Base-by-base conservation (phyloP, 1,284 basidiomycete genomes). In the Boletellus deceptivus region DNA sequence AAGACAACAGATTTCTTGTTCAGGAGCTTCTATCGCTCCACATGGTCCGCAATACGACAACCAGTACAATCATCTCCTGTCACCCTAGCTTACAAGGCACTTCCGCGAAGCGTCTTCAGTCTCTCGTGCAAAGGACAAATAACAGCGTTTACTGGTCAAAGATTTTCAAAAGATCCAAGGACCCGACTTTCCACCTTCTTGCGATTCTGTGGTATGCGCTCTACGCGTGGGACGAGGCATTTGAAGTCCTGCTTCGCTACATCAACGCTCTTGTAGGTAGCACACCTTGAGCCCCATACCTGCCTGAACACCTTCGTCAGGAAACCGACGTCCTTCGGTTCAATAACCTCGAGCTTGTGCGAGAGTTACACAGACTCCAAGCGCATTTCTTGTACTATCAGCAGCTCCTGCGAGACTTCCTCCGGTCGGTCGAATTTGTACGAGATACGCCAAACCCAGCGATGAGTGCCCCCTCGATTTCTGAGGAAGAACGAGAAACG, bases 211-310 rank as follows among this genome's bases (percentile, higher is more conserved):
- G 80, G 80, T 77, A 82, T 47, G 75, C 78, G 16, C 60, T 81
- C 39, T 82, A 82, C 54, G 74, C 75, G 1, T 82, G 80, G 79
- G 80, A 82, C 50, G 73, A 82, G 56, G 72, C 78, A 0, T 62
- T 82, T 13, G 78, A 80, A 49, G 63, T 66, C 34, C 59, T 82
- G 18, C 79, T 75, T 54, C 43, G 60, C 8, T 73, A 80, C 55
- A 75, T 81, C 31, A 73, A 68, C 46, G 55, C 53, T 34, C 64
- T 80, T 46, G 80, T 80, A 54, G 37, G 73, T 9, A 18, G n/a
- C n/a, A 17, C 40, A 20, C 40, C 27, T 20, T 5, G 13, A 27
- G 18, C 25, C 9, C 18, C 25, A 2, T 10, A 14, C 14, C 20
- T 25, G 3, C 18, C 29, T 49, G 18, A 44, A 49, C 40, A 2